Evolutionary conservation across 176 grass and related monocot species (phyloP), one percentile per base, ranked within the genome.

Genomic region (Chloris gayana): DNA sequence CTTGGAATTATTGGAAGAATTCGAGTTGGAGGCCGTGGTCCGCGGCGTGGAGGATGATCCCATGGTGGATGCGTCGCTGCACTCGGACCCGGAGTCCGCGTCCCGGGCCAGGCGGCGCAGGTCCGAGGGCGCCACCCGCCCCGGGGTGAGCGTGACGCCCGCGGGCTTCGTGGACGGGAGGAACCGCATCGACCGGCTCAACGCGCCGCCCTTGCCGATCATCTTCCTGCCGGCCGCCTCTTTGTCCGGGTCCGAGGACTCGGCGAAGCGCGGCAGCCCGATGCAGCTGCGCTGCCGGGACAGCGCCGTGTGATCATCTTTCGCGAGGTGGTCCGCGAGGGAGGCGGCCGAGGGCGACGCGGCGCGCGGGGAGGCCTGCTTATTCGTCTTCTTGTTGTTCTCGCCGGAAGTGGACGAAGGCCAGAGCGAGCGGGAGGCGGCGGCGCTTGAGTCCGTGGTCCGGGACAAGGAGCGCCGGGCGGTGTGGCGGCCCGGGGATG

Each of bases 161-260:
- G 59, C 70, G 12, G 85, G 70, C 66, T 54, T 90, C 13, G 79
- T 77, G 12, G 88, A 83, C 75, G 58, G 64, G 21, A 81, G 85
- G 39, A 88, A 53, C 11, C 88, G 82, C 85, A 83, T 90, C 77
- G 91, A 93, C 6, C 85, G 69, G 18, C 85, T 82, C 46, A 92
- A 75, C 15, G 83, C 57, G 37, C n/a, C n/a, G n/a, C n/a, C n/a
- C n/a, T 27, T 74, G 4, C 3, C 69, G 19, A 33, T n/a, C 22
- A 84, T 82, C 77, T 79, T 88, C 14, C 45, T 61, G 39, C n/a
- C n/a, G n/a, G n/a, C n/a, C n/a, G 46, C 83, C 77, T 82, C 78
- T 25, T 70, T 60, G 22, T 87, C 85, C 10, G 75, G 49, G n/a
- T 79, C 71, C 5, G 4, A 4, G 35, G 35, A 37, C 11, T 75